Percentiles rank a stretch among this genome's conserved stretches.
Evolutionary conservation across 495 filamentous ascomycete genomes (phyloP).

Genomic region (Coniosporium apollinis): DNA sequence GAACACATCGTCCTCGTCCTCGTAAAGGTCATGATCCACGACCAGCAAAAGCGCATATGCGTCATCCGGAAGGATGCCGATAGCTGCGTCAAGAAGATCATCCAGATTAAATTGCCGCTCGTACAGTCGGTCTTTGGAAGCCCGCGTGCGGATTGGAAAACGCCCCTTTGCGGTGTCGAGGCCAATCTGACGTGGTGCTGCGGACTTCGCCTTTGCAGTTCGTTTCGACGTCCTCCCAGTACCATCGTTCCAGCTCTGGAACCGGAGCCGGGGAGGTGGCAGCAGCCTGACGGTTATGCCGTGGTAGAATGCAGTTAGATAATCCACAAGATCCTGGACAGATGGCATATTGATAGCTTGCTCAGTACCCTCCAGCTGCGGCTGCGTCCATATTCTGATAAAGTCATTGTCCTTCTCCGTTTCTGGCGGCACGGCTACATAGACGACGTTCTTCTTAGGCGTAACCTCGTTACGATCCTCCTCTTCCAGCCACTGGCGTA

Average conservation of each 20-base stretch:
- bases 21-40: constrained; percentile 45
- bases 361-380: constrained; percentile 4
- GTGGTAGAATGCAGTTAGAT: constrained; percentile 45
- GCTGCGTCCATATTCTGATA: constrained; percentile 25
- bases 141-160: constrained; percentile 38
- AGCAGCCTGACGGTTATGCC: constrained; percentile 33
- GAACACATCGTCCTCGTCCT: constrained; percentile 50
- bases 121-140: constrained; percentile 31
- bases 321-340: constrained; percentile 28
- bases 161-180: constrained; percentile 22
- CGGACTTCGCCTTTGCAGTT: background rate
- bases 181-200: constrained; percentile 21
- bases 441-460: constrained; percentile 30
- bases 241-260: constrained; percentile 29
- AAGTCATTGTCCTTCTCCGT: constrained; percentile 20
- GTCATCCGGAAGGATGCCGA: constrained; percentile 37
- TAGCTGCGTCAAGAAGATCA: constrained; percentile 44
- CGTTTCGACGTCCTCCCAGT: constrained; percentile 8
- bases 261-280: constrained; percentile 21
- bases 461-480: constrained; percentile 38
- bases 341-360: constrained; percentile 5
- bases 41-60: constrained; percentile 43
- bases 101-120: constrained; percentile 40
- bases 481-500: constrained; percentile 36
- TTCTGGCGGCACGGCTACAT: constrained; percentile 31